phyloP scores from a whole-genome alignment of 495 filamentous ascomycete species.

The Penicillium coffeae region DNA sequence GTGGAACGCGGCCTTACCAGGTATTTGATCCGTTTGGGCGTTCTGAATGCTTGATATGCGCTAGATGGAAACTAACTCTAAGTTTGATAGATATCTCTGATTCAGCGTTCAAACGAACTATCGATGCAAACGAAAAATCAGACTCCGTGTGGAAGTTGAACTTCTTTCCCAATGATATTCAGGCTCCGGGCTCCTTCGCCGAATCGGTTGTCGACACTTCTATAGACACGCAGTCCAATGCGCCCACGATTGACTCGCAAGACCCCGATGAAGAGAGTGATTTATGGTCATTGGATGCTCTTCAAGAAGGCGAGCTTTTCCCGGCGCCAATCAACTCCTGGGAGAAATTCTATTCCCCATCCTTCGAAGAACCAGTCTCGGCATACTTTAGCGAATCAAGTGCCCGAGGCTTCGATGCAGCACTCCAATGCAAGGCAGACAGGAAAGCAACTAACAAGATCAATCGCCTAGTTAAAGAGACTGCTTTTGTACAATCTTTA shows the following conservation, averaged over 20 bases:
- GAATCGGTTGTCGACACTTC: constrained; percentile 28
- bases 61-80: background rate
- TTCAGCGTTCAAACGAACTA: constrained; percentile 21
- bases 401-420: constrained; percentile 67
- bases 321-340: constrained; percentile 58
- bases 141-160: constrained; percentile 32
- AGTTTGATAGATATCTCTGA: constrained; percentile 23
- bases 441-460: constrained; percentile 6
- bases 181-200: constrained; percentile 11
- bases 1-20: constrained; percentile 33
- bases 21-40: constrained; percentile 20
- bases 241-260: constrained; percentile 1
- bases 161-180: constrained; percentile 24
- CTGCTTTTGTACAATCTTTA: constrained; percentile 58
- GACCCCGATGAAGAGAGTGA: constrained; percentile 37
- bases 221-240: constrained; percentile 24
- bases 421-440: constrained; percentile 31
- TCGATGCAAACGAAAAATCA: constrained; percentile 19
- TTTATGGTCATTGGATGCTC: constrained; percentile 49
- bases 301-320: constrained; percentile 7
- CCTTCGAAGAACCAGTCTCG: constrained; percentile 42
- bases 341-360: constrained; percentile 59
- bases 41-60: background rate
- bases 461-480: constrained; percentile 28
- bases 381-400: constrained; percentile 78